Percentiles rank a stretch among this genome's conserved stretches.
These are phyloP conservation scores for Talaromyces islandicus DNA, from an alignment of 2,329 filamentous ascomycete genomes.

Conservation along the genomic window DNA sequence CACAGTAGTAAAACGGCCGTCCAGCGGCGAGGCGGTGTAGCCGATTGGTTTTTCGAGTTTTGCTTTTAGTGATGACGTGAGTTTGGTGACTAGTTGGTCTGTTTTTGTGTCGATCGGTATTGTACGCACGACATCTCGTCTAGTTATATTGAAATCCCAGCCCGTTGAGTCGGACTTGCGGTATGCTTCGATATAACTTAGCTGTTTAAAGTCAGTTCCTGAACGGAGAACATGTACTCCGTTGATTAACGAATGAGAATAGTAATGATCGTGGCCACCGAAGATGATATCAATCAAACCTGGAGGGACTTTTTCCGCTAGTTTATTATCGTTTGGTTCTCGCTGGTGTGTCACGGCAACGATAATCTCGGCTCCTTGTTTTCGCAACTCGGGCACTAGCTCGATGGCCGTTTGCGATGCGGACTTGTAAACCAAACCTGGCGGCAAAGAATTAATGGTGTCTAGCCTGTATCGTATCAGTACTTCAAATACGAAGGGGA, in stretches of 20 bases:
- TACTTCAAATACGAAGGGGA: not conserved
- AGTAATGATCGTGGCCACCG: conserved; percentile 87
- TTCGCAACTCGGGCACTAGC: conserved; percentile 65
- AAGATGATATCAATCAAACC: conserved; percentile 79
- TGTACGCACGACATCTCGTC: conserved; percentile 65
- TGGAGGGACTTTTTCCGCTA: conserved; percentile 64
- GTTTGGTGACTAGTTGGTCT: conserved; percentile 56
- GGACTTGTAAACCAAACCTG: conserved; percentile 74
- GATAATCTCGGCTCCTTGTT: conserved; percentile 74
- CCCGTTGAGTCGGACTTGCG: conserved; percentile 46
- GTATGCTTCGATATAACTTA: conserved; percentile 79
- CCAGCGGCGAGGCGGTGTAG: conserved; percentile 74
- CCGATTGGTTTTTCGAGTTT: conserved; percentile 78
- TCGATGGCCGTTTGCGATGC: conserved; percentile 69
- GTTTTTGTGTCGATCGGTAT: conserved; percentile 61
- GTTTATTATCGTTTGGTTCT: conserved; percentile 82
- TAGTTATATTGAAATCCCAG: conserved; percentile 75
- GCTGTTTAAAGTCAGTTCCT: conserved; percentile 85
- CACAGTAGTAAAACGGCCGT: conserved; percentile 81
- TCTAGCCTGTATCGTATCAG: conserved; percentile 51
- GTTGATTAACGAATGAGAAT: conserved; percentile 70
- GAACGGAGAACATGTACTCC: conserved; percentile 79
- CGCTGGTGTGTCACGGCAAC: conserved; percentile 79
- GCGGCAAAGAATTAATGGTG: conserved; percentile 80
- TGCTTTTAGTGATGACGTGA: conserved; percentile 67